Percentiles rank a stretch among this genome's conserved stretches.
phyloP scores from a whole-genome alignment of 768 basidiomycete genomes.

The Leccinum disarticulatum region DNA sequence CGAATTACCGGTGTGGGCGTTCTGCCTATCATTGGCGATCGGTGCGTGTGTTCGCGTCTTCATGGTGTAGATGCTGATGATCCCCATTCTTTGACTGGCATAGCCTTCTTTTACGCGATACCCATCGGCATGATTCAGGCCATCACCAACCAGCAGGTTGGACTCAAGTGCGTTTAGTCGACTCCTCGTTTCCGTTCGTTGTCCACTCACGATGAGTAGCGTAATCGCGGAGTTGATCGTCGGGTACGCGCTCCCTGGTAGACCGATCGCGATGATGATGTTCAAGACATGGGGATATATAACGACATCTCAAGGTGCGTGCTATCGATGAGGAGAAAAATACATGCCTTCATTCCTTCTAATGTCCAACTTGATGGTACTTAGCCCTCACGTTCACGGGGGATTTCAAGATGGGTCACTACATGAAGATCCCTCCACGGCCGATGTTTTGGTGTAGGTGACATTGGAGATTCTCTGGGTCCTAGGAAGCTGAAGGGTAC shows the following conservation, averaged over 20 bases:
- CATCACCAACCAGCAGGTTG: slow-evolving; percentile 78
- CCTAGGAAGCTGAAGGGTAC: not conserved
- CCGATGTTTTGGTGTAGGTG: slow-evolving; percentile 58
- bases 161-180: slow-evolving; percentile 37
- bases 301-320: slow-evolving; percentile 47
- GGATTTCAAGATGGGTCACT: slow-evolving; percentile 79
- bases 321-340: not conserved
- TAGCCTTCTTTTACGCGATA: slow-evolving; percentile 56
- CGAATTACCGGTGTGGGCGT: slow-evolving; percentile 42
- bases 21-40: slow-evolving; percentile 35
- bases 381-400: slow-evolving; percentile 60
- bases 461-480: not conserved
- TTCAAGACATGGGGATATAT: slow-evolving; percentile 74
- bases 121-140: slow-evolving; percentile 78
- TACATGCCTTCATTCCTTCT: no score
- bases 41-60: slow-evolving; percentile 21
- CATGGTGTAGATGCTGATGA: not conserved
- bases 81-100: not conserved
- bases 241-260: slow-evolving; percentile 56
- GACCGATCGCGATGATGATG: slow-evolving; percentile 79
- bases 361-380: not conserved
- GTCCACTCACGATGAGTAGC: slow-evolving; percentile 14
- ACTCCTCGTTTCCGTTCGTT: not conserved
- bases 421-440: slow-evolving; percentile 66
- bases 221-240: slow-evolving; percentile 75